Base-by-base conservation (phyloP, 331 rosid genomes). In the Cydonia oblonga region DNA sequence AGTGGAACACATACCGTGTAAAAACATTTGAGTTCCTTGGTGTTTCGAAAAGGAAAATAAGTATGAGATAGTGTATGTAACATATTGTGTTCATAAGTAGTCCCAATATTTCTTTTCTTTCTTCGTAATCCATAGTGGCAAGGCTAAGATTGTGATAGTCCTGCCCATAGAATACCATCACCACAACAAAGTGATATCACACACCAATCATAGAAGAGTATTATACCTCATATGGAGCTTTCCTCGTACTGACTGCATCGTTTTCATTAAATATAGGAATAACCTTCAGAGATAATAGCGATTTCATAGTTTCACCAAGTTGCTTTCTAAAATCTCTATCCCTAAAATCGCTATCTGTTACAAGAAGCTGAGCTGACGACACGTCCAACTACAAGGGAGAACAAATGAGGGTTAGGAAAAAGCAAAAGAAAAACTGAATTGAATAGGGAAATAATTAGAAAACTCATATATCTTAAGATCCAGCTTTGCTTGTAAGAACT, bases 161-260 rank as follows among this genome's bases (percentile, higher is more conserved):
- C 42, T 54, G 24, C 58, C 20, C 9, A 42, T 13, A 26, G 46
- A 52, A 49, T 35, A 67, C 25, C 54, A 38, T 64, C 64, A 66
- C 42, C 42, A 61, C 28, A 24, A 59, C 14, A 6, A 10, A 71
- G 51, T 57, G 51, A 70, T 25, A 9, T n/a, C 72, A 64, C 22
- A 70, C 70, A 52, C 60, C 72, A 59, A 56, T 54, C 28, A 71
- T 22, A 64, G 75, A 71, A 57, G 30, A 72, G 71, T 58, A 72
- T 51, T 75, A 49, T 78, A 93, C 98, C 99, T 91, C 97, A 42
- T 95, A 95, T 22, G 99, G 99, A 83, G 99, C 96, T 85, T 71
- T 89, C 84, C 99, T 91, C 32, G 99, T 95, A 79, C 97, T 95
- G 81, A 95, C 91, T 64, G 98, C 98, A 66, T 93, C 98, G 2